Conservation (phyloP, 2,329 filamentous ascomycete species). For the Colletotrichum echinochloae region DNA sequence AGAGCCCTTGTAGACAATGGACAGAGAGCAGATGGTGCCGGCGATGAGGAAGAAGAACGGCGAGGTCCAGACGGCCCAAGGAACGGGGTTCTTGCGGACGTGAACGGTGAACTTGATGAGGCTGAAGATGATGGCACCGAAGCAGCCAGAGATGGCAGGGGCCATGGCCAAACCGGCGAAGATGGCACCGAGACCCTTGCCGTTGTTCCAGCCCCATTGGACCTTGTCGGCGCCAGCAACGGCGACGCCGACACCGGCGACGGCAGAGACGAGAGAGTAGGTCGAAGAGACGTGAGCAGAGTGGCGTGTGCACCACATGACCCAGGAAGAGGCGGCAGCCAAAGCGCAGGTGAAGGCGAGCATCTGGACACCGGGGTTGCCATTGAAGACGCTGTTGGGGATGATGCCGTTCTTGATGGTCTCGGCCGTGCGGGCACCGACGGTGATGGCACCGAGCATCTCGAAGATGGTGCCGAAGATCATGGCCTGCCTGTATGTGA, state of each 20-base stretch:
- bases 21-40: conserved; percentile 79
- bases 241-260: conserved; percentile 77
- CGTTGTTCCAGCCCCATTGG: conserved; percentile 77
- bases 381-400: conserved; percentile 67
- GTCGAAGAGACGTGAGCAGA: conserved; percentile 80
- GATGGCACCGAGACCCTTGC: conserved; percentile 78
- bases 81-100: conserved; percentile 76
- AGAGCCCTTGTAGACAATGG: conserved; percentile 85
- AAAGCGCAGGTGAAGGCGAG: conserved; percentile 75
- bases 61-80: conserved; percentile 78
- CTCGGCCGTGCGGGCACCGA: conserved; percentile 76
- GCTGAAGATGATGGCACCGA: conserved; percentile 76
- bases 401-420: conserved; percentile 87
- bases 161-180: conserved; percentile 80
- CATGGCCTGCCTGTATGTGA: conserved; percentile 78
- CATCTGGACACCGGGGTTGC: conserved; percentile 74
- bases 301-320: conserved; percentile 83
- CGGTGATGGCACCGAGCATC: conserved; percentile 73
- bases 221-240: conserved; percentile 71
- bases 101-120: conserved; percentile 80
- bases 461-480: conserved; percentile 75
- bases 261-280: conserved; percentile 76
- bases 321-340: conserved; percentile 76
- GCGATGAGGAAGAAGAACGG: conserved; percentile 84
- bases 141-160: conserved; percentile 73